Conservation (phyloP, 169 alveolate species). For the Cryptosporidium baileyi region DNA sequence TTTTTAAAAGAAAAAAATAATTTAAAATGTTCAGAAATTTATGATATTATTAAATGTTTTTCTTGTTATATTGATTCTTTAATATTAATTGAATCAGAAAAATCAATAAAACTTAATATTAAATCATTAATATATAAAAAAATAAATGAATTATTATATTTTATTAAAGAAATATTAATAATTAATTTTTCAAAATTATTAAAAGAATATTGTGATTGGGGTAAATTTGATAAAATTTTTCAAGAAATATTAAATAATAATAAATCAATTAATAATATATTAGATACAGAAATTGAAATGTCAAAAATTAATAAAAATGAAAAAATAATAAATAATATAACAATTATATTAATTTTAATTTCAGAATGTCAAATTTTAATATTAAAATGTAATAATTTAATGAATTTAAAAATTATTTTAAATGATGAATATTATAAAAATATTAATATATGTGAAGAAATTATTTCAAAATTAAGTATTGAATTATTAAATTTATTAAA, state of each 20-base stretch:
- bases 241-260: not conserved
- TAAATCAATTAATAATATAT: not conserved
- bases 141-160: not conserved
- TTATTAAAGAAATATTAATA: not conserved
- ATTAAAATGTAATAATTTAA: not conserved
- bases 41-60: not conserved
- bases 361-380: not conserved
- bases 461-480: not conserved
- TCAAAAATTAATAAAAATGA: not conserved
- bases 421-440: not conserved
- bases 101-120: no score
- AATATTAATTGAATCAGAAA: no score
- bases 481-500: constrained; percentile 10
- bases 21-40: constrained; percentile 18
- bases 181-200: not conserved
- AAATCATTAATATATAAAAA: not conserved
- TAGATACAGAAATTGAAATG: not conserved
- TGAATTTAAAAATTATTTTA: not conserved
- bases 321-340: not conserved
- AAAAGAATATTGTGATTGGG: constrained; percentile 50
- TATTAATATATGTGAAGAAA: not conserved
- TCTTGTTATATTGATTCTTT: not conserved
- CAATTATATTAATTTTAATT: not conserved
- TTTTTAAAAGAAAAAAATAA: not conserved
- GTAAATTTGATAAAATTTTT: constrained; percentile 34